phyloP scores from a whole-genome alignment of 768 basidiomycete genomes.

The Phaffia australis region DNA sequence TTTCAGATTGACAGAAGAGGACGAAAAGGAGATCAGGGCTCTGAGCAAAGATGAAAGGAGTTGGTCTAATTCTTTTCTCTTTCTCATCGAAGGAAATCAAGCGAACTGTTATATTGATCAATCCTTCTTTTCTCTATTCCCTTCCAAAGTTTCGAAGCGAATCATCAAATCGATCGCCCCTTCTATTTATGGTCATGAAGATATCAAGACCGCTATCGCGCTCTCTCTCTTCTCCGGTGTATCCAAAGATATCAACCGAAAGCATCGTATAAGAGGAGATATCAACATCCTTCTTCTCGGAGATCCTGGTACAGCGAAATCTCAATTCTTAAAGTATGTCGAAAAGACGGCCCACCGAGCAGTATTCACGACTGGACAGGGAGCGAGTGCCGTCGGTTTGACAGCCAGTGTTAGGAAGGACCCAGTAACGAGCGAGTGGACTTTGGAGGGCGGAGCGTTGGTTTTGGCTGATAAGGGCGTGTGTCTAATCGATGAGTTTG shows the following conservation, averaged over 20 bases:
- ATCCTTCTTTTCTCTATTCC: neutral
- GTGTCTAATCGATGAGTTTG: conserved; percentile 97
- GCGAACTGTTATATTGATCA: neutral
- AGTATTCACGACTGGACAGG: conserved; percentile 96
- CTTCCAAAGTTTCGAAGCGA: conserved; percentile 58
- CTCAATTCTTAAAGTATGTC: conserved; percentile 96
- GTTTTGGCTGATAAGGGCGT: conserved; percentile 98
- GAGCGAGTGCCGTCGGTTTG: conserved; percentile 93
- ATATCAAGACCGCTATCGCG: conserved; percentile 95
- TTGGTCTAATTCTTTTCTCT: neutral
- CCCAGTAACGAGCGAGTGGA: conserved; percentile 95
- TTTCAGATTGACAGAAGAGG: conserved; percentile 91
- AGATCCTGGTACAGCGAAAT: conserved; percentile 98
- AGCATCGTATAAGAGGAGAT: conserved; percentile 91
- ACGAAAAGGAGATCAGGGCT: conserved; percentile 78
- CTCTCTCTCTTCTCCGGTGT: conserved; percentile 91
- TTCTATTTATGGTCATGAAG: conserved; percentile 97
- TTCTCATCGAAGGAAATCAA: neutral
- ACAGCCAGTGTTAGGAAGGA: conserved; percentile 99
- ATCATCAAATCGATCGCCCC: conserved; percentile 98
- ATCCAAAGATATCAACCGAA: conserved; percentile 89
- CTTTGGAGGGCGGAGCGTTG: conserved; percentile 91
- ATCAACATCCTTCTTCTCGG: conserved; percentile 94
- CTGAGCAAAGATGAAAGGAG: conserved; percentile 81
- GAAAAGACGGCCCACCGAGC: conserved; percentile 98